A percentile compares a stretch with the other conserved stretches of the same genome.
Conservation (phyloP, 2,329 filamentous ascomycete species). For the Capronia americana region DNA sequence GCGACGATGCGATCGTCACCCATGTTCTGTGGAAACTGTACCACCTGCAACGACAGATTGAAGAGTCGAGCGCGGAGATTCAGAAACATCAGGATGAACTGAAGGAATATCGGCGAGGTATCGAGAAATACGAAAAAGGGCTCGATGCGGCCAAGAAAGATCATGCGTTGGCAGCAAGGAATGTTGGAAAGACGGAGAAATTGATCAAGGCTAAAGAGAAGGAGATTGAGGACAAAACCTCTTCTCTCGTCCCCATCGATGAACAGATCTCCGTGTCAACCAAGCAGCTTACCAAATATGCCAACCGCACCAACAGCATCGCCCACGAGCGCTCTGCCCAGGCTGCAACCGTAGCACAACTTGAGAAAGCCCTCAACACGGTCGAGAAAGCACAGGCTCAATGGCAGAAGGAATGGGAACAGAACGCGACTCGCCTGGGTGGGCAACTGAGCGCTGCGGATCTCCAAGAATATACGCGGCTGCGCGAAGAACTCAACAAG, state of each 20-base stretch:
- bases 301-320: slow-evolving; percentile 72
- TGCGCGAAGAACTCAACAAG: slow-evolving; percentile 84
- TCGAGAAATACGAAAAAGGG: slow-evolving; percentile 80
- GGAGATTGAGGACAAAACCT: slow-evolving; percentile 84
- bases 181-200: slow-evolving; percentile 81
- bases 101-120: slow-evolving; percentile 86
- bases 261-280: slow-evolving; percentile 86
- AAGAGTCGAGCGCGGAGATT: slow-evolving; percentile 88
- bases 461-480: slow-evolving; percentile 83
- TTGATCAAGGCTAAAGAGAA: slow-evolving; percentile 85
- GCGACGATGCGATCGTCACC: slow-evolving; percentile 87
- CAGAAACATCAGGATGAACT: slow-evolving; percentile 93
- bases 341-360: slow-evolving; percentile 69
- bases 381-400: slow-evolving; percentile 88
- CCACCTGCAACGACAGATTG: slow-evolving; percentile 91
- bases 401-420: slow-evolving; percentile 87
- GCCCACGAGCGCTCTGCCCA: slow-evolving; percentile 78
- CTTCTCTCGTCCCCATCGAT: slow-evolving; percentile 83
- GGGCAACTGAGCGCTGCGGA: slow-evolving; percentile 84
- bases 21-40: slow-evolving; percentile 97
- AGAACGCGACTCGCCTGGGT: slow-evolving; percentile 83
- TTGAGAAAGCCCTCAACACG: slow-evolving; percentile 77
- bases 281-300: slow-evolving; percentile 71
- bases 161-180: slow-evolving; percentile 76
- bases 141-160: slow-evolving; percentile 83